phyloP scores from a whole-genome alignment of 257 asterid genomes.

The Rauvolfia tetraphylla region DNA sequence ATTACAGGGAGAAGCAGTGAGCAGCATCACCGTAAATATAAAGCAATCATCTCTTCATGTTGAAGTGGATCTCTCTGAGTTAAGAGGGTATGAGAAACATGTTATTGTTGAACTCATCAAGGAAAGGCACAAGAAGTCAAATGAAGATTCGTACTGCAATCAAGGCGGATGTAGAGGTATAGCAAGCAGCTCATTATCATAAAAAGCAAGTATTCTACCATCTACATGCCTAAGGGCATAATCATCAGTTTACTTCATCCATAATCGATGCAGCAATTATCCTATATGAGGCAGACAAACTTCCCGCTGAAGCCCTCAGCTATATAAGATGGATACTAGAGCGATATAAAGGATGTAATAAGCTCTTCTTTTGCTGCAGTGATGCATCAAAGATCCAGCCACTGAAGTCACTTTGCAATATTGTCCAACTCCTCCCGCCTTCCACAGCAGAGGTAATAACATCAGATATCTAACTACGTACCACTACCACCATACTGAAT shows the following conservation, averaged over 20 bases:
- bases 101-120: conserved; percentile 67
- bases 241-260: conserved; percentile 11
- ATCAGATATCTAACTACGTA: conserved; percentile 1
- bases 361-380: conserved; percentile 73
- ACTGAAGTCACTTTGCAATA: conserved; percentile 51
- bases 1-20: conserved; percentile 71
- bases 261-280: conserved; percentile 54
- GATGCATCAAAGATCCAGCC: conserved; percentile 68
- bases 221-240: conserved; percentile 18
- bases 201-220: neutral
- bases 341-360: conserved; percentile 58
- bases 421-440: conserved; percentile 70
- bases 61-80: conserved; percentile 71
- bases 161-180: conserved; percentile 56
- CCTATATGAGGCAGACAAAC: conserved; percentile 66
- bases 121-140: conserved; percentile 33
- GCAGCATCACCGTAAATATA: conserved; percentile 60
- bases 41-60: conserved; percentile 56
- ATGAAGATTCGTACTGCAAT: conserved; percentile 19
- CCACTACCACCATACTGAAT: neutral
- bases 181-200: conserved; percentile 7
- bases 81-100: conserved; percentile 78
- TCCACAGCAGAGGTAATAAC: conserved; percentile 60
- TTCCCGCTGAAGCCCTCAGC: conserved; percentile 59
- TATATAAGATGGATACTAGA: conserved; percentile 79